Evolutionary conservation across 176 grass and related monocot species (phyloP).

Genomic region (Ananas comosus): DNA sequence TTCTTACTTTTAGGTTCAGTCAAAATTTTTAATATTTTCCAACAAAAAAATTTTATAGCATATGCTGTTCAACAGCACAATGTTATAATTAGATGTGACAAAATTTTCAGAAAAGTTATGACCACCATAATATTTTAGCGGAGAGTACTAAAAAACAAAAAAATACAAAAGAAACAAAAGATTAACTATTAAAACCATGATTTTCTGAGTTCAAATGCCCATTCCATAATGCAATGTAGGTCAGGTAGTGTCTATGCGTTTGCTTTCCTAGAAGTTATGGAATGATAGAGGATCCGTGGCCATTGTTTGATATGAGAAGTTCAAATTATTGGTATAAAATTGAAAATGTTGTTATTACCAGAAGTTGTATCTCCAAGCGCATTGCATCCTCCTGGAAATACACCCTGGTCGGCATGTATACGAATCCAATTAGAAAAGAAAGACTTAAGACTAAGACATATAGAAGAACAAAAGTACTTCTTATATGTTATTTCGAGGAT

Average conservation of each 20-base stretch:
- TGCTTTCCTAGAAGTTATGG: not conserved
- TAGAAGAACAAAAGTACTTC: not conserved
- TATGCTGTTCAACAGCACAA: no score
- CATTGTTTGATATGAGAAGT: not conserved
- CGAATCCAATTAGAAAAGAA: no score
- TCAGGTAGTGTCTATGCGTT: not conserved
- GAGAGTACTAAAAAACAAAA: no score
- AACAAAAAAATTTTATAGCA: not conserved
- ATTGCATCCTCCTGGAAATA: slow-evolving; percentile 72
- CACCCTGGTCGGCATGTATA: slow-evolving; percentile 38
- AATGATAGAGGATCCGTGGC: no score
- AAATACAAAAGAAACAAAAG: no score
- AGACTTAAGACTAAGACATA: not conserved
- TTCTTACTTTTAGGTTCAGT: no score
- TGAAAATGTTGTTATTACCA: slow-evolving; percentile 40
- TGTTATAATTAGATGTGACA: no score
- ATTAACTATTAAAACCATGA: no score
- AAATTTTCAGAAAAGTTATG: no score
- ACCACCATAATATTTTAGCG: no score
- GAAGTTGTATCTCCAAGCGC: slow-evolving; percentile 57
- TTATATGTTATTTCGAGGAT: not conserved
- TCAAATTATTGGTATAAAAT: not conserved
- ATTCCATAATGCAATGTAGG: not conserved
- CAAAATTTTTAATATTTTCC: no score
- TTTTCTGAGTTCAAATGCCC: not conserved